Base-by-base conservation (phyloP, 2,329 filamentous ascomycete genomes). In the Penicillium sp. region DNA sequence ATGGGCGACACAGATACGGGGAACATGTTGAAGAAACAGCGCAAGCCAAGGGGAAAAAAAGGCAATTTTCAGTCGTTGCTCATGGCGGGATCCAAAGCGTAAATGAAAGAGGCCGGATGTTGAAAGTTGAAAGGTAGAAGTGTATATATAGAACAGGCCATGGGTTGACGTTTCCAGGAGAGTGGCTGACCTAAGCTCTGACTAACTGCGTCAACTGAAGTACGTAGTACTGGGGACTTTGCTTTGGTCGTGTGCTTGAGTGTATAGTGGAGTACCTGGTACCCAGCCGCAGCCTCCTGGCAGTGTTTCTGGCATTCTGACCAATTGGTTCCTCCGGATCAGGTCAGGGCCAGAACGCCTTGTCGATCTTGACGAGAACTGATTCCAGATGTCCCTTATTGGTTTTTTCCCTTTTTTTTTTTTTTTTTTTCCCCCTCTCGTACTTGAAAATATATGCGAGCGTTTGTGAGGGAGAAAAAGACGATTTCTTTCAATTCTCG, bases 1-100 rank as follows among this genome's bases (percentile, higher is more conserved):
- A 76, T 68, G 50, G 74, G 63, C 60, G 74, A 67, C 42, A 71
- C 56, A 40, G 66, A 67, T 55, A 66, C 47, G 38, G 66, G 56
- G 54, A 72, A 63, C 70, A 72, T 72, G 59, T 46, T 61, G 60
- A 55, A 54, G 45, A 39, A 42, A 38, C 47, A 53, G 35, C 38
- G 46, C 13, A 44, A 58, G 29, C 26, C 38, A 54, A 35, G 18
- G 43, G 29, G 10, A n/a, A 22, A 32, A 14, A 35, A 14, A 16
- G 11, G 10, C n/a, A 24, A 4, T 11, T 26, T 54, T 64, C 48
- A 65, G 38, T 52, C 48, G 57, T 58, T 62, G 34, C 55, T 60
- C 55, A 63, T 62, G 57, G 58, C 53, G 44, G 56, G 55, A 55
- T 55, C 46, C 42, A 53, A 44, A 35, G 43, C 38, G 24, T 60